Evolutionary conservation across 352 stramenopile species (phyloP).

Genomic region (Pythium pyrilobum): DNA sequence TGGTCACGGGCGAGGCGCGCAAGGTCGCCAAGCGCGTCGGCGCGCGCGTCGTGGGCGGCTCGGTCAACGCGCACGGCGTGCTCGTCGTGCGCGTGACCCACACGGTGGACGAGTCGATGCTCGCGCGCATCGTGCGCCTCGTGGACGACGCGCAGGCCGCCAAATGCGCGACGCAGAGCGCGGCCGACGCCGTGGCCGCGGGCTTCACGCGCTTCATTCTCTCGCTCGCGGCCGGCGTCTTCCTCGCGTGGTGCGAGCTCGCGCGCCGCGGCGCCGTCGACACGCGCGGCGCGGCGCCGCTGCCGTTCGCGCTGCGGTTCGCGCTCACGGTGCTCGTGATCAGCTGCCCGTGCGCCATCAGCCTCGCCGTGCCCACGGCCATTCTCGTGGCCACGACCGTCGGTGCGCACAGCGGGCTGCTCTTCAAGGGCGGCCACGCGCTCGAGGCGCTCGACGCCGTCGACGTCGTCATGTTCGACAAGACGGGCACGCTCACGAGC

Average conservation of each 20-base stretch:
- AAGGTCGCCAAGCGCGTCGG: slow-evolving; percentile 62
- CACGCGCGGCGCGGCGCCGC: slow-evolving; percentile 47
- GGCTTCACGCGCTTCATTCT: slow-evolving; percentile 81
- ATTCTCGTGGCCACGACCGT: slow-evolving; percentile 79
- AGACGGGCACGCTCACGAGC: slow-evolving; percentile 72
- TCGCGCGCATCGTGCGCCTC: slow-evolving; percentile 64
- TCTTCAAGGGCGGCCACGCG: slow-evolving; percentile 73
- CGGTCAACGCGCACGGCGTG: slow-evolving; percentile 65
- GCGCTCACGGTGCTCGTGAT: slow-evolving; percentile 77
- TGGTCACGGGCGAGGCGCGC: slow-evolving; percentile 66
- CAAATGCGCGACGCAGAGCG: slow-evolving; percentile 52
- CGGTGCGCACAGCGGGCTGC: slow-evolving; percentile 69
- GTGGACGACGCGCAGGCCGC: slow-evolving; percentile 70
- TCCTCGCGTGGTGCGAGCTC: slow-evolving; percentile 70
- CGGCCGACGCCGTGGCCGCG: slow-evolving; percentile 56
- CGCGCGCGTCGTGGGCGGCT: slow-evolving; percentile 59
- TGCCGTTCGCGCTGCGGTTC: slow-evolving; percentile 74
- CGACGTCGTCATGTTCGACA: slow-evolving; percentile 77
- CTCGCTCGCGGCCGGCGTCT: slow-evolving; percentile 47
- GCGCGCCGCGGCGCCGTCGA: slow-evolving; percentile 31
- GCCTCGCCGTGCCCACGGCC: slow-evolving; percentile 64
- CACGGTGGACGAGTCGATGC: slow-evolving; percentile 71
- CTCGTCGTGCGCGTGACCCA: slow-evolving; percentile 64
- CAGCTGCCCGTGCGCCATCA: slow-evolving; percentile 74
- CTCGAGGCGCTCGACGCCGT: slow-evolving; percentile 65